phyloP scores from a whole-genome alignment of 257 asterid genomes.

The Datura wrightii region DNA sequence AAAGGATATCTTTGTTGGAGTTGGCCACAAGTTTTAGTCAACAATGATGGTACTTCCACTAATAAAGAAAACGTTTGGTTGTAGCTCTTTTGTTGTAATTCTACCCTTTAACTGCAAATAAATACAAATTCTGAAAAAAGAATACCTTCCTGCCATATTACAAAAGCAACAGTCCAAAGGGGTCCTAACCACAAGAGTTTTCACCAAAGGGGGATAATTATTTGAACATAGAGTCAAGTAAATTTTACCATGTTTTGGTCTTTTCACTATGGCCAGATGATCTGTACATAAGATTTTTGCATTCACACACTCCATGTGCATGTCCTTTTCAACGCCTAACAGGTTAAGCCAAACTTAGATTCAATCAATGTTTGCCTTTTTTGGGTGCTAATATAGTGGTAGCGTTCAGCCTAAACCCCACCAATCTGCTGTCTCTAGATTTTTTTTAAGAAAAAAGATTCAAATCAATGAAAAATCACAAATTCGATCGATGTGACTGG shows the following conservation, averaged over 20 bases:
- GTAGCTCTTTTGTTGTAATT: not conserved
- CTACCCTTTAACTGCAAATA: constrained; percentile 14
- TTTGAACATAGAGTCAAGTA: not conserved
- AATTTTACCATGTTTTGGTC: not conserved
- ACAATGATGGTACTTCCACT: not conserved
- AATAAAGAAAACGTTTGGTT: not conserved
- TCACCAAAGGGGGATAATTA: not conserved
- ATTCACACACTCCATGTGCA: constrained; percentile 16
- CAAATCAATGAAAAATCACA: constrained; percentile 10
- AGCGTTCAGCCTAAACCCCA: not conserved
- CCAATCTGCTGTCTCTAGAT: not conserved
- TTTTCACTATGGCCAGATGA: not conserved
- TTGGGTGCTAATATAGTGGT: not conserved
- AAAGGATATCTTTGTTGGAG: not conserved
- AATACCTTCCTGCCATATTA: not conserved
- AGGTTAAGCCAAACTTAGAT: not conserved
- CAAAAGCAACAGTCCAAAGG: not conserved
- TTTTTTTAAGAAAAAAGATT: not conserved
- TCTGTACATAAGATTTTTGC: not conserved
- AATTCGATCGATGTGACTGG: not conserved
- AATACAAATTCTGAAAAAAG: not conserved
- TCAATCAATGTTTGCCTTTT: not conserved
- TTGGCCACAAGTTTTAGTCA: constrained; percentile 22
- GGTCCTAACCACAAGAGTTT: not conserved
- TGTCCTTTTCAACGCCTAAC: constrained; percentile 24